Percentiles rank a stretch among this genome's conserved stretches.
Evolutionary conservation across 108 stramenopile genomes (phyloP).

Genomic region (Cylindrotheca closterium): DNA sequence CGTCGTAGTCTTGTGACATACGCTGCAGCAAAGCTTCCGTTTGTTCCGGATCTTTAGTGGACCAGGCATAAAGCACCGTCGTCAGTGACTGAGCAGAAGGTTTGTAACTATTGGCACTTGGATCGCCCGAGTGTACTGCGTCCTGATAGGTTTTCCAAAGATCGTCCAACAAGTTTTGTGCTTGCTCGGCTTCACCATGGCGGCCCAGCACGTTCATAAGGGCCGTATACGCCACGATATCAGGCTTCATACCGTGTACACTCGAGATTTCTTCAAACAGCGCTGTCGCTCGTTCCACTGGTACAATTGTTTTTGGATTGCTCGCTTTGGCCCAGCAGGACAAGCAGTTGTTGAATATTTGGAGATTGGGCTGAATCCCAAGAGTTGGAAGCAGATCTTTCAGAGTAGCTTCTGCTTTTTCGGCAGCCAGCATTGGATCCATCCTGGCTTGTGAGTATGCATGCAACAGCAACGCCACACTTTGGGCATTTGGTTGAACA

Average conservation of each 20-base stretch:
- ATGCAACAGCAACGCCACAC: constrained; percentile 28
- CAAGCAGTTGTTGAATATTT: constrained; percentile 39
- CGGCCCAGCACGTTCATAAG: constrained; percentile 31
- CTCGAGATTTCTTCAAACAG: constrained; percentile 30
- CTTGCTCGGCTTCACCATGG: constrained; percentile 10
- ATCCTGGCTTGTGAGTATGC: constrained; percentile 46
- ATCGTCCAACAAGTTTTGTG: constrained; percentile 14
- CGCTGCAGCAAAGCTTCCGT: constrained; percentile 32
- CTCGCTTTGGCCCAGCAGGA: constrained; percentile 35
- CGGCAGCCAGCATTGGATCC: constrained; percentile 38
- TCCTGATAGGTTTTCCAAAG: constrained; percentile 1
- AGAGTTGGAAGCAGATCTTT: constrained; percentile 37
- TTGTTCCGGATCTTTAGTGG: constrained; percentile 14
- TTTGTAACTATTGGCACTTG: not conserved
- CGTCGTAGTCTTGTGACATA: constrained; percentile 46
- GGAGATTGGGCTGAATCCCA: constrained; percentile 54
- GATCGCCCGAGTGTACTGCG: not conserved
- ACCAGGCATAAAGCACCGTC: constrained; percentile 59
- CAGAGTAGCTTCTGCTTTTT: constrained; percentile 35
- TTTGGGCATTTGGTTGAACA: constrained; percentile 20
- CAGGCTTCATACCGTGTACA: constrained; percentile 23
- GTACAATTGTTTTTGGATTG: not conserved
- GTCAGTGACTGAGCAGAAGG: constrained; percentile 46
- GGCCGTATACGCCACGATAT: constrained; percentile 51
- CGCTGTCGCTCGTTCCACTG: constrained; percentile 30